Evolutionary conservation across 768 basidiomycete species (phyloP).

Genomic region (Kwoniella heveanensis): DNA sequence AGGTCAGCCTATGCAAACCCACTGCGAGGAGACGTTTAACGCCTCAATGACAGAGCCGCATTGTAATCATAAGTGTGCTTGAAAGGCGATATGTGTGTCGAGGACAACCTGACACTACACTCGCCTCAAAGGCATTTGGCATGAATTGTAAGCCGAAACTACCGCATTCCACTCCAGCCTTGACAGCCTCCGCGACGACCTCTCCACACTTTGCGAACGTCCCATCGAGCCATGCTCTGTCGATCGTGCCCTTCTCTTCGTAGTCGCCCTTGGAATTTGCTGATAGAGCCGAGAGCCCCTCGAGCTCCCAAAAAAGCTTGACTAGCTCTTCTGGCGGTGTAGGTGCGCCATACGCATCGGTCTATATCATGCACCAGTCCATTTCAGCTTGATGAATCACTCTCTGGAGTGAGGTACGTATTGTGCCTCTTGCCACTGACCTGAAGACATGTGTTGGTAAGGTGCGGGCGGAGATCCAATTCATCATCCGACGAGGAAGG

Average conservation of each 20-base stretch:
- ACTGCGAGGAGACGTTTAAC: too few species aligned
- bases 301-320: slow-evolving; percentile 75
- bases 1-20: too few species aligned
- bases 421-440: too few species aligned
- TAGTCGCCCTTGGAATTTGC: slow-evolving; percentile 30
- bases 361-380: slow-evolving; percentile 24
- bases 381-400: background rate
- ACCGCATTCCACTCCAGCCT: slow-evolving; percentile 73
- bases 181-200: slow-evolving; percentile 77
- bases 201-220: slow-evolving; percentile 68
- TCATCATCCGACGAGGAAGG: slow-evolving; percentile 58
- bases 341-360: slow-evolving; percentile 64
- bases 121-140: slow-evolving; percentile 82
- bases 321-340: slow-evolving; percentile 62
- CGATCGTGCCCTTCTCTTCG: slow-evolving; percentile 42
- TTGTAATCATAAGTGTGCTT: too few species aligned
- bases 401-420: too few species aligned
- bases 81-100: too few species aligned
- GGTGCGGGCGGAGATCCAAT: slow-evolving; percentile 68
- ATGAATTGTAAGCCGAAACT: slow-evolving; percentile 67
- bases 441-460: slow-evolving; percentile 92
- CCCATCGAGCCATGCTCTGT: slow-evolving; percentile 58
- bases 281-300: slow-evolving; percentile 58
- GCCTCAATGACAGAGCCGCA: too few species aligned
- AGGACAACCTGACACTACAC: background rate